Conservation (phyloP, 352 stramenopile species). For the Nothophytophthora sp. region DNA sequence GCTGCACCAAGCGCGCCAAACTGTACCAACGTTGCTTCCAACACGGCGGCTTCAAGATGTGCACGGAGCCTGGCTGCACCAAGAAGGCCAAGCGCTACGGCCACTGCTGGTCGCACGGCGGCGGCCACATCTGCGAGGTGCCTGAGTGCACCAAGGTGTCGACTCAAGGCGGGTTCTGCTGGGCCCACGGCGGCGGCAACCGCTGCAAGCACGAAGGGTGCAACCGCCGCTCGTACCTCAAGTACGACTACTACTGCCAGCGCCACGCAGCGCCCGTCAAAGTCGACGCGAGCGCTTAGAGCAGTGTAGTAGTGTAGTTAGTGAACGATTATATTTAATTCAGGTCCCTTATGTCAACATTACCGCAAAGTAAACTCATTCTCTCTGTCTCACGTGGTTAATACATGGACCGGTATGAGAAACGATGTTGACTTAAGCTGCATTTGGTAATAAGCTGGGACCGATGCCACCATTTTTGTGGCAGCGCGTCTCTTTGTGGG, state of each 20-base stretch:
- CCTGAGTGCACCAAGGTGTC: slow-evolving; percentile 63
- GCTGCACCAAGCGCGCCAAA: slow-evolving; percentile 63
- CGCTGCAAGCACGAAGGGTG: slow-evolving; percentile 58
- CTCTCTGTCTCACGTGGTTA: too few relatives aligned
- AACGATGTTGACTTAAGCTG: too few relatives aligned
- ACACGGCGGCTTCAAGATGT: slow-evolving; percentile 71
- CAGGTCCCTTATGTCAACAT: too few relatives aligned
- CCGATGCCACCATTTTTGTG: too few relatives aligned
- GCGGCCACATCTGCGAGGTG: slow-evolving; percentile 57
- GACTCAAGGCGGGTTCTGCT: slow-evolving; percentile 70
- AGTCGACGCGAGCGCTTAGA: slow-evolving; percentile 1
- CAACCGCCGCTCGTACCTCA: slow-evolving; percentile 66
- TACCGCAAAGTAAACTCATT: too few relatives aligned
- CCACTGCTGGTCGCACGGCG: slow-evolving; percentile 73
- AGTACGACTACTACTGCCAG: slow-evolving; percentile 65
- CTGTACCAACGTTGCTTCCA: slow-evolving; percentile 73
- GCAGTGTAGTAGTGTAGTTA: not conserved
- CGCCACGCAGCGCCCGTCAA: slow-evolving; percentile 31
- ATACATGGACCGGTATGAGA: too few relatives aligned
- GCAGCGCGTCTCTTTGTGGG: too few relatives aligned
- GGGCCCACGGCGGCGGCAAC: slow-evolving; percentile 71
- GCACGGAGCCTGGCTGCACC: slow-evolving; percentile 55
- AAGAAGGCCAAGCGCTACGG: slow-evolving; percentile 72
- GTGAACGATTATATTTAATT: too few relatives aligned
- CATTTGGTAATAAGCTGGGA: too few relatives aligned